Evolutionary conservation across 1,139 yeast genomes (phyloP), one percentile per base, ranked within the genome.

Genomic region (Groenewaldozyma auringiensis): DNA sequence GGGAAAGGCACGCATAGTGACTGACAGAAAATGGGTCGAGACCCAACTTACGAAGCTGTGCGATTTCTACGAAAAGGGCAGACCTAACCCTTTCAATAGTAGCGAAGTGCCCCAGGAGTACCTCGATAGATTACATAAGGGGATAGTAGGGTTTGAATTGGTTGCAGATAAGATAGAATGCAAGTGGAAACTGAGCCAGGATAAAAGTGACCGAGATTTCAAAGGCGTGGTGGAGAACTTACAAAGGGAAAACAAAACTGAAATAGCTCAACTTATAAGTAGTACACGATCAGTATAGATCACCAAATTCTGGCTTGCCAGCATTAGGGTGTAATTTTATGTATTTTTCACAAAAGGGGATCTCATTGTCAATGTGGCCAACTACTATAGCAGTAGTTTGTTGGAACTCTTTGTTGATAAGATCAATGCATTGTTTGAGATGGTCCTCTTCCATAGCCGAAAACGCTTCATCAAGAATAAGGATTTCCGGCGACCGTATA

Each of bases 381-480:
- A 89, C 84, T 1, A 82, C 71, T 41, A 89, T 70, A 3, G 83
- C 79, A 0, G 94, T 81, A 2, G 89, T 83, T 2, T 76, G 72
- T n/a, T 25, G 21, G 39, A 45, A 32, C 71, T 83, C 78, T 20
- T 71, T 63, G 38, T 77, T 74, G 14, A 88, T 68, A n/a, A 82
- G 60, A 14, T 70, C 68, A 57, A 85, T 88, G 53, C 96, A 88
- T 50, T 70, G 70, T 21, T 70, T 68, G 63, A 88, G 74, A 36
- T 81, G 71, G 27, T 67, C 75, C 48, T 79, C 82, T 43, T 83
- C 87, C 94, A 89, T 86, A 27, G 92, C 94, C 14, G 95, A 84
- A 52, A 92, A 80, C 0, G 97, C 95, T 66, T 92, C 98, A 61
- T 92, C 98, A 2, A 92, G 69, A 45, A 92, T 83, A 42, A 92